Evolutionary conservation across 2,329 filamentous ascomycete genomes (phyloP), one percentile per base, ranked within the genome.

Genomic region (Cadophora gregata): DNA sequence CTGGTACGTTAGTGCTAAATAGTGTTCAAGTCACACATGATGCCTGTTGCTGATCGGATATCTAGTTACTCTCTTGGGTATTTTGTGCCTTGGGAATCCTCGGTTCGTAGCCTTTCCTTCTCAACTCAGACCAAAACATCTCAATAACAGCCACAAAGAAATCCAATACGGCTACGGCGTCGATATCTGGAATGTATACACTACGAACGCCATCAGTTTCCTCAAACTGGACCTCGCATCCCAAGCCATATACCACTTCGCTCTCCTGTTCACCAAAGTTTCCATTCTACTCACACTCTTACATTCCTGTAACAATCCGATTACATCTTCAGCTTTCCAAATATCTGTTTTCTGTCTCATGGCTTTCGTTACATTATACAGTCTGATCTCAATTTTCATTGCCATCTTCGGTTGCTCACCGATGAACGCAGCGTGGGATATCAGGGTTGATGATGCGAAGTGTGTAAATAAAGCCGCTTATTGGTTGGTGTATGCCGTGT

Each of bases 171-270:
- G 59, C 45, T 38, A 38, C 21, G 59, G 59, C 4, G 48, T 53
- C 10, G 45, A 62, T 36, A 38, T 51, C 12, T 62, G 59, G 59
- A 62, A 62, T n/a, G 10, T 62, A 3, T 62, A 62, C 45, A 51
- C 31, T 9, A 24, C 9, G 12, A 12, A 50, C 16, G 59, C 24
- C 16, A 25, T 62, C 12, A 42, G 14, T 4, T 62, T 62, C n/a
- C 48, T 55, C 12, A 62, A 62, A 58, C 55, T 58, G 4, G 21
- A 38, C 10, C 33, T 42, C 21, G 55, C 55, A 25, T 58, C 55
- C 9, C 55, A 38, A 27, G 9, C 21, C 10, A 25, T 58, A n/a
- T 58, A 38, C 36, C 31, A 58, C 55, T 21, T 58, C n/a, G 31
- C 55, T 5, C 21, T 58, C 5, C 33, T 58, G 3, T 7, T 2